Evolutionary conservation across 2,329 filamentous ascomycete species (phyloP).

Genomic region (Ceratocystis ficicola): DNA sequence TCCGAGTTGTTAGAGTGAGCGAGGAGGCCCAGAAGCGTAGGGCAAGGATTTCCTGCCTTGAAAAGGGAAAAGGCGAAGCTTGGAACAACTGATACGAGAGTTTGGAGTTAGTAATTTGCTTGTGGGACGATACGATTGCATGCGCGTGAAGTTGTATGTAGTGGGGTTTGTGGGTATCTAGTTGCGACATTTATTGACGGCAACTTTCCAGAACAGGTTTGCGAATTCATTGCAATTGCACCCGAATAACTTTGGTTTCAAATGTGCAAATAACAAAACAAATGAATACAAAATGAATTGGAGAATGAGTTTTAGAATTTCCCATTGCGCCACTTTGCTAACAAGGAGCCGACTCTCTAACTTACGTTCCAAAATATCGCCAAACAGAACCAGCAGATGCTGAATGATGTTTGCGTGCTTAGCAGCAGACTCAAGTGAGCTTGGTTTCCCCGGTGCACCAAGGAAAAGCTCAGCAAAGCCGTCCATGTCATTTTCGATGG

Average conservation of each 20-base stretch:
- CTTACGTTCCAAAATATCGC: slow-evolving; percentile 74
- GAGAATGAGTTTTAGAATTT: slow-evolving; percentile 11
- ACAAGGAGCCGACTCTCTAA: slow-evolving; percentile 23
- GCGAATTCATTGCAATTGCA: too few species aligned
- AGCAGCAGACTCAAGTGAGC: slow-evolving; percentile 71
- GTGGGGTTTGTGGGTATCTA: background rate
- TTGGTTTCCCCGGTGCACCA: slow-evolving; percentile 55
- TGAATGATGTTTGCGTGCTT: slow-evolving; percentile 86
- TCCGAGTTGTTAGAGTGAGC: slow-evolving; percentile 60
- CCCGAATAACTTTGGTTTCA: background rate
- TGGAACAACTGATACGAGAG: slow-evolving; percentile 52
- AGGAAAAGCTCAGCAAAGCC: slow-evolving; percentile 73
- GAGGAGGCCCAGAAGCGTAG: slow-evolving; percentile 72
- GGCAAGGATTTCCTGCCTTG: slow-evolving; percentile 64
- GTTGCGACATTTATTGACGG: slow-evolving; percentile 8
- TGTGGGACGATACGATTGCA: too few species aligned
- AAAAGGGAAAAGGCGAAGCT: slow-evolving; percentile 65
- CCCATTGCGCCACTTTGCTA: background rate
- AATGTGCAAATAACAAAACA: background rate
- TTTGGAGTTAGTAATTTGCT: background rate
- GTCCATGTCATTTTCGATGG: slow-evolving; percentile 65
- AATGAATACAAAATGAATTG: background rate
- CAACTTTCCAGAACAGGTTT: background rate
- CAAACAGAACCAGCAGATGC: slow-evolving; percentile 82
- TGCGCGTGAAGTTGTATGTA: background rate